phyloP scores from a whole-genome alignment of 768 basidiomycete genomes.

The Pleurotus salmoneostramineus region DNA sequence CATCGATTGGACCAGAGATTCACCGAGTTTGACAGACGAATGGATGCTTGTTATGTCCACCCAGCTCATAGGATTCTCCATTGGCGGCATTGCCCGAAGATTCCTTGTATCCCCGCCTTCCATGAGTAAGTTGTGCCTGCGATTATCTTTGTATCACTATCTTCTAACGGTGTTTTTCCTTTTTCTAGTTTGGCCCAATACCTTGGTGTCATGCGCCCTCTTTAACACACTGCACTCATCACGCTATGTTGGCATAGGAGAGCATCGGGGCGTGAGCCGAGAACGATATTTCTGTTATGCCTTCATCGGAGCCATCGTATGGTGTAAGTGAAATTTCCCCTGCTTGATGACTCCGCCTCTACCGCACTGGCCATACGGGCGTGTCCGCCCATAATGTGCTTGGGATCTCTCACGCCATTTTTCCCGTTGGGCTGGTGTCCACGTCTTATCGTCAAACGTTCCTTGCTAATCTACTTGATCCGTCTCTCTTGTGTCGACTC shows the following conservation, averaged over 20 bases:
- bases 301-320: conserved; percentile 40
- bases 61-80: conserved; percentile 59
- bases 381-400: background rate
- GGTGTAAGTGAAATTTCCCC: conserved; percentile 32
- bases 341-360: background rate
- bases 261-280: conserved; percentile 48
- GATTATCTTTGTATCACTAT: background rate
- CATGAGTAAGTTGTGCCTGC: conserved; percentile 41
- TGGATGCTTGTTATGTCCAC: conserved; percentile 70
- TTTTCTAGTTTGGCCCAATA: conserved; percentile 63
- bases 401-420: background rate
- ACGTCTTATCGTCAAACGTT: background rate
- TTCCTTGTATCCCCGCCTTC: conserved; percentile 64
- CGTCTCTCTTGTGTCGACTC: background rate
- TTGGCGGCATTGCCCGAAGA: conserved; percentile 55
- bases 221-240: conserved; percentile 74
- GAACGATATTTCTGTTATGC: conserved; percentile 58
- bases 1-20: background rate
- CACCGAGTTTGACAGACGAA: conserved; percentile 30
- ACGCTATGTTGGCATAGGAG: conserved; percentile 50
- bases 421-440: background rate
- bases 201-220: conserved; percentile 64
- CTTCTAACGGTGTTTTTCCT: background rate
- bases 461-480: background rate
- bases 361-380: background rate